Percentiles rank a stretch among this genome's conserved stretches.
These are phyloP conservation scores for Stephania cephalantha DNA, from an alignment of 164 flowering plant species.

Conservation along the genomic window DNA sequence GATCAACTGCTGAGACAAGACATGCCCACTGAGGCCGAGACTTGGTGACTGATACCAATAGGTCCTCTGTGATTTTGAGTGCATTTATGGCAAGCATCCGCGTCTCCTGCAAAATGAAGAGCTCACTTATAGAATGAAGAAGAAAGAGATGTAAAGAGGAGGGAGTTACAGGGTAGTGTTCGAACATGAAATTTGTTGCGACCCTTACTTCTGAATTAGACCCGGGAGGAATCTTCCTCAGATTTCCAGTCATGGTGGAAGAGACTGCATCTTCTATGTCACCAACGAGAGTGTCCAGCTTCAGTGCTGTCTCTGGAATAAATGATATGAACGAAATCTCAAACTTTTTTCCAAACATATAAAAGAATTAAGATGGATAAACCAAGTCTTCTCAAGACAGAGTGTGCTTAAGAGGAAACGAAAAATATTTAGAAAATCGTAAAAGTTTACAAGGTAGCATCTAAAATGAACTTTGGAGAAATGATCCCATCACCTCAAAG, in stretches of 20 bases:
- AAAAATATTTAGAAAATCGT: no score
- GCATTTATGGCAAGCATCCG: slow-evolving; percentile 54
- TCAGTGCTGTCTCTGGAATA: slow-evolving; percentile 74
- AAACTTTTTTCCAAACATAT: neutral
- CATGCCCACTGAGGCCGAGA: slow-evolving; percentile 67
- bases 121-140: slow-evolving; percentile 15
- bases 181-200: neutral
- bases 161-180: neutral
- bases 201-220: slow-evolving; percentile 52
- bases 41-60: slow-evolving; percentile 50
- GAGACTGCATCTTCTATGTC: slow-evolving; percentile 95
- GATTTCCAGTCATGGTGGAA: slow-evolving; percentile 48
- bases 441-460: no score
- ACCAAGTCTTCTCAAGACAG: neutral
- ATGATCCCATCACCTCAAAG: no score
- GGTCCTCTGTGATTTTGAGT: slow-evolving; percentile 56
- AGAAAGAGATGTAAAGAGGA: neutral
- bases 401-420: neutral
- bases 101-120: slow-evolving; percentile 40
- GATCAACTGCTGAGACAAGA: slow-evolving; percentile 88
- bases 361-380: neutral
- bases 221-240: slow-evolving; percentile 32
- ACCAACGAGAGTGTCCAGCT: slow-evolving; percentile 79
- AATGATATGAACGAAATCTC: neutral
- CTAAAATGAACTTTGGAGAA: no score